These are phyloP conservation scores for Boechera retrofracta DNA, from an alignment of 345 rosid genomes.

Conservation along the genomic window DNA sequence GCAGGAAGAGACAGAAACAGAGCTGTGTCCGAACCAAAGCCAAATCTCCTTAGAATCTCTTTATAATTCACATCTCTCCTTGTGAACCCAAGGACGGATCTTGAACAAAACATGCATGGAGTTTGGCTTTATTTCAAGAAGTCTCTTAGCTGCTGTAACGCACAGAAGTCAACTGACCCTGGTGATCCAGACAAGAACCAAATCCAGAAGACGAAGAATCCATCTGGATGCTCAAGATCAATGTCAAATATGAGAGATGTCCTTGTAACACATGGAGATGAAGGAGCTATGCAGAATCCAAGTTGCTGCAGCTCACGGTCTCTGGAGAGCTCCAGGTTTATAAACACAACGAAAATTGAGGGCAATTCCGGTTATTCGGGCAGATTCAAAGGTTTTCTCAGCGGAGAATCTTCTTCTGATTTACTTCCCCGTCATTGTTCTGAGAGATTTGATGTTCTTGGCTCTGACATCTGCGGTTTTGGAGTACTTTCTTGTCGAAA, in stretches of 20 bases:
- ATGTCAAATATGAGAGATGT: slow-evolving; percentile 51
- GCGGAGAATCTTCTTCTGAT: slow-evolving; percentile 35
- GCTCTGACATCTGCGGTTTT: slow-evolving; percentile 38
- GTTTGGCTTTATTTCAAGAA: slow-evolving; percentile 59
- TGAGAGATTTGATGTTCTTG: slow-evolving; percentile 43
- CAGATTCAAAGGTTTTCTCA: slow-evolving; percentile 19
- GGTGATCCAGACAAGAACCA: slow-evolving; percentile 42
- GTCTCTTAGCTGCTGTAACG: slow-evolving; percentile 52
- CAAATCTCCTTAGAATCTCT: slow-evolving; percentile 19
- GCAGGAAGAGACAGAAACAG: slow-evolving; percentile 28
- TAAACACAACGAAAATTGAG: slow-evolving; percentile 44
- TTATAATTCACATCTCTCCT: slow-evolving; percentile 8
- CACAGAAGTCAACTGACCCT: slow-evolving; percentile 44
- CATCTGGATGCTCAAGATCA: slow-evolving; percentile 52
- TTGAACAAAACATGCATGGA: slow-evolving; percentile 46
- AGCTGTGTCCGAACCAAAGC: slow-evolving; percentile 15
- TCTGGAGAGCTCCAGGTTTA: slow-evolving; percentile 49
- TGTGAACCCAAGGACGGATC: slow-evolving; percentile 28
- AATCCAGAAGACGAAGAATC: slow-evolving; percentile 11
- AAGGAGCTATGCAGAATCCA: slow-evolving; percentile 45
- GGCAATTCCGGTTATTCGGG: slow-evolving; percentile 42
- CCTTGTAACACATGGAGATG: slow-evolving; percentile 42
- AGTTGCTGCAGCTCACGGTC: slow-evolving; percentile 57
- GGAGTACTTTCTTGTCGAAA: slow-evolving; percentile 52
- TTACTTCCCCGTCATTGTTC: slow-evolving; percentile 18